Conservation (phyloP, 768 basidiomycete genomes). For the Tricholoma hemisulphureum region DNA sequence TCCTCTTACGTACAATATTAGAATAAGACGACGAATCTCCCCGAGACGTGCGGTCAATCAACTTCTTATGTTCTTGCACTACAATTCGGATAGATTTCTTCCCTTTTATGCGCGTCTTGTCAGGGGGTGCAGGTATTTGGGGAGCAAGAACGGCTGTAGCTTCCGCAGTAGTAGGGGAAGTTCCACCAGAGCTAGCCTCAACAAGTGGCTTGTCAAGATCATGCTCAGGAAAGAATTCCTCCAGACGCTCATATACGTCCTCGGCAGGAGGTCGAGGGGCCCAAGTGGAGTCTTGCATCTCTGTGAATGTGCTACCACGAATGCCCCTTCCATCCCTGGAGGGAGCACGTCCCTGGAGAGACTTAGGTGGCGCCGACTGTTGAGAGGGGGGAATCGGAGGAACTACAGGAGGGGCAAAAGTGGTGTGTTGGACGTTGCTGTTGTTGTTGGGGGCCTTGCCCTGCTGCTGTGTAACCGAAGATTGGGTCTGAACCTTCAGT, state of each 20-base stretch:
- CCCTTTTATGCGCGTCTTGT: constrained; percentile 49
- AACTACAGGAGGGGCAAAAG: constrained; percentile 20
- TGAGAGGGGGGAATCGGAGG: constrained; percentile 21
- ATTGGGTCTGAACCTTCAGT: constrained; percentile 45
- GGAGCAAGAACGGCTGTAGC: constrained; percentile 41
- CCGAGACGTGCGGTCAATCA: constrained; percentile 68
- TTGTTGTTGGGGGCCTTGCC: constrained; percentile 5
- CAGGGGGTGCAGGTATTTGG: constrained; percentile 24
- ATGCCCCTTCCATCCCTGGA: constrained; percentile 29
- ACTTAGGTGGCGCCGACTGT: constrained; percentile 20
- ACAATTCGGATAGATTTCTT: constrained; percentile 94
- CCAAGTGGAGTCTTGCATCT: constrained; percentile 72
- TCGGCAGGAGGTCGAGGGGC: constrained; percentile 89
- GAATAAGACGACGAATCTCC: constrained; percentile 48
- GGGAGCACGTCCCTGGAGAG: constrained; percentile 26
- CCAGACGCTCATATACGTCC: constrained; percentile 88
- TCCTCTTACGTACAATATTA: constrained; percentile 70
- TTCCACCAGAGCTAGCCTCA: constrained; percentile 77
- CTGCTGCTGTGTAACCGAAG: constrained; percentile 11
- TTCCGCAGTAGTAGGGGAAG: constrained; percentile 70
- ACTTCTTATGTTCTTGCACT: constrained; percentile 82
- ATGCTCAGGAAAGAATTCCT: constrained; percentile 94
- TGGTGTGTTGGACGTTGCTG: constrained; percentile 14
- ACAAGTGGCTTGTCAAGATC: constrained; percentile 96
- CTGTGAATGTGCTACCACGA: constrained; percentile 60